These are phyloP conservation scores for Penicillium parvum DNA, from an alignment of 495 filamentous ascomycete species.

Conservation along the genomic window DNA sequence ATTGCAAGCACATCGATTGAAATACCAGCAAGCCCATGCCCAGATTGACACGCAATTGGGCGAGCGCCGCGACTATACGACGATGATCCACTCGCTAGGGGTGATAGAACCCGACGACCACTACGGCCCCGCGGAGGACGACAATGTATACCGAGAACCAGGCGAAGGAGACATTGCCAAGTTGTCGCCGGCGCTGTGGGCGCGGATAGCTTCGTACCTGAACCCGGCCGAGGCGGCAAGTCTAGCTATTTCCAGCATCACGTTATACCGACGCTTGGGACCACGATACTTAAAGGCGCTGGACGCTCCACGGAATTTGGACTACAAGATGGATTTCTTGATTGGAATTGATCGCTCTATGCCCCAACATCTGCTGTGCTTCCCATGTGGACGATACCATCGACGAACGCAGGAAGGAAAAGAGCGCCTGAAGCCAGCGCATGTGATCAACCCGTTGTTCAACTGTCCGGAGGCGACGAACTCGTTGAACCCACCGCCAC, in stretches of 20 bases:
- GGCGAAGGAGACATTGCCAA: slow-evolving; percentile 44
- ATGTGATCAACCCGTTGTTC: slow-evolving; percentile 50
- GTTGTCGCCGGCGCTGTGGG: slow-evolving; percentile 43
- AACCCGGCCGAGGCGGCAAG: slow-evolving; percentile 41
- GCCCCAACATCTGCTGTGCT: slow-evolving; percentile 53
- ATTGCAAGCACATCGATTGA: slow-evolving; percentile 35
- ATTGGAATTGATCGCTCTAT: slow-evolving; percentile 37
- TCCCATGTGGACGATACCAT: slow-evolving; percentile 51
- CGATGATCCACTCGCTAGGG: slow-evolving; percentile 44
- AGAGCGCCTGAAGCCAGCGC: slow-evolving; percentile 46
- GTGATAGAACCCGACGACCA: slow-evolving; percentile 32
- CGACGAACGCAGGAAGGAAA: slow-evolving; percentile 42
- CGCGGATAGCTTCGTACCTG: slow-evolving; percentile 34
- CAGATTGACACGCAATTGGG: slow-evolving; percentile 45
- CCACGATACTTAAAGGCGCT: slow-evolving; percentile 28
- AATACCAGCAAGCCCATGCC: slow-evolving; percentile 30
- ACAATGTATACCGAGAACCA: slow-evolving; percentile 26
- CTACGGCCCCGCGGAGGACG: slow-evolving; percentile 11
- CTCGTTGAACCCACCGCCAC: slow-evolving; percentile 36
- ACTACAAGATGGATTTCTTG: slow-evolving; percentile 45
- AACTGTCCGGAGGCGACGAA: slow-evolving; percentile 44
- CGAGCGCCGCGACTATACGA: slow-evolving; percentile 45
- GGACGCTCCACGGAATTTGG: slow-evolving; percentile 31
- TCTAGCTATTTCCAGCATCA: slow-evolving; percentile 45
- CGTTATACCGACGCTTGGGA: slow-evolving; percentile 40